Conservation (phyloP, 2,329 filamentous ascomycete species). For the Truncatella angustata region DNA sequence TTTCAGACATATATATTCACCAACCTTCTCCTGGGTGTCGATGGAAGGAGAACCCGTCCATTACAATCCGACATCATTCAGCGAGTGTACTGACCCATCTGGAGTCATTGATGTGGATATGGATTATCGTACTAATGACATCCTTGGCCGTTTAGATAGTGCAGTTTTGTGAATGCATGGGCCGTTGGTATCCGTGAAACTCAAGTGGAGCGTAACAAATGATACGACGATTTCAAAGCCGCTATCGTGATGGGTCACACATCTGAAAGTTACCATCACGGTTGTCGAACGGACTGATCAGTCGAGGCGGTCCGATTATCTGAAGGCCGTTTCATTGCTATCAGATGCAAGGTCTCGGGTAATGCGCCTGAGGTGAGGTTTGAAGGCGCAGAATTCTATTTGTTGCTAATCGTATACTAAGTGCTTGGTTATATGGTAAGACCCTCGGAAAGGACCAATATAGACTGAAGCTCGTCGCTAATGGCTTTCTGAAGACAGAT, state of each 20-base stretch:
- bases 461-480: no score
- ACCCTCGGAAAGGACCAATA: not conserved
- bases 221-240: no score
- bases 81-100: not conserved
- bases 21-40: conserved; percentile 10
- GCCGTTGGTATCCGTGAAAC: not conserved
- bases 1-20: not conserved
- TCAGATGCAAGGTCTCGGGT: not conserved
- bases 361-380: not conserved
- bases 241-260: no score
- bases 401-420: not conserved
- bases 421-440: not conserved
- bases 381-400: not conserved
- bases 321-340: not conserved
- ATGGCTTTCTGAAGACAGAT: no score
- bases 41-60: not conserved
- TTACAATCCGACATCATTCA: not conserved
- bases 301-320: not conserved
- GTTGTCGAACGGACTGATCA: not conserved
- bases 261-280: not conserved
- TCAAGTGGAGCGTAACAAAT: not conserved
- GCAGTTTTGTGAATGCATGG: not conserved
- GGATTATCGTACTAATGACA: not conserved
- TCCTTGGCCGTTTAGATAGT: not conserved
- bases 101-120: not conserved